Percentiles rank a stretch among this genome's conserved stretches.
These are phyloP conservation scores for Chromosphaera perkinsii DNA, from an alignment of 208 protist genomes.

Conservation along the genomic window DNA sequence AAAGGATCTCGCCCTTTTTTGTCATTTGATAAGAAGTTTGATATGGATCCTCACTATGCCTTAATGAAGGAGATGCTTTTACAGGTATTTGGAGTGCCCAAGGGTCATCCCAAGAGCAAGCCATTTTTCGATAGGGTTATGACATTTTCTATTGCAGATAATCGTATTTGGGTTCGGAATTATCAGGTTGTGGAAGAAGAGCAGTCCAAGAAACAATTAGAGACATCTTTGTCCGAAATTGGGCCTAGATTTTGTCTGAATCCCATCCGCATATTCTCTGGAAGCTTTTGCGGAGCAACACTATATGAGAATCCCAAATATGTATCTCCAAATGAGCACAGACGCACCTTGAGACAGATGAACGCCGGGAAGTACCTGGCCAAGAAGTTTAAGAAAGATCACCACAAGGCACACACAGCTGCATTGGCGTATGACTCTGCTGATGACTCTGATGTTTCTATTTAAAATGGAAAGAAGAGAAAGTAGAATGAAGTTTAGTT, in stretches of 20 bases:
- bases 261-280: conserved; percentile 83
- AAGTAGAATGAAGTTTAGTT: no score
- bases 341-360: no score
- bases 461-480: no score
- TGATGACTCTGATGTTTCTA: no score
- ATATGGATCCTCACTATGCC: conserved; percentile 72
- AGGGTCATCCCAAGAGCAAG: conserved; percentile 90
- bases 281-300: conserved; percentile 80
- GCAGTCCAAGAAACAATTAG: not conserved
- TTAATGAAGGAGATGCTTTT: conserved; percentile 90
- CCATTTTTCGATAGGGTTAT: conserved; percentile 96
- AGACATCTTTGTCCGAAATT: conserved; percentile 82
- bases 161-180: conserved; percentile 94
- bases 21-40: conserved; percentile 90
- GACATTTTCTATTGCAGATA: conserved; percentile 88
- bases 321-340: conserved; percentile 51
- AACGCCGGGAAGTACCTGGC: no score
- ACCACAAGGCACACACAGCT: no score
- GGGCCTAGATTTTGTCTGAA: conserved; percentile 90
- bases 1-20: conserved; percentile 91
- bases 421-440: no score
- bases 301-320: conserved; percentile 80
- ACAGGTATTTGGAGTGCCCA: conserved; percentile 84
- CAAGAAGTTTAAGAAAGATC: no score
- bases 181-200: conserved; percentile 72